Conservation (phyloP, 2,329 filamentous ascomycete genomes). For the Hypomyces rosellus region DNA sequence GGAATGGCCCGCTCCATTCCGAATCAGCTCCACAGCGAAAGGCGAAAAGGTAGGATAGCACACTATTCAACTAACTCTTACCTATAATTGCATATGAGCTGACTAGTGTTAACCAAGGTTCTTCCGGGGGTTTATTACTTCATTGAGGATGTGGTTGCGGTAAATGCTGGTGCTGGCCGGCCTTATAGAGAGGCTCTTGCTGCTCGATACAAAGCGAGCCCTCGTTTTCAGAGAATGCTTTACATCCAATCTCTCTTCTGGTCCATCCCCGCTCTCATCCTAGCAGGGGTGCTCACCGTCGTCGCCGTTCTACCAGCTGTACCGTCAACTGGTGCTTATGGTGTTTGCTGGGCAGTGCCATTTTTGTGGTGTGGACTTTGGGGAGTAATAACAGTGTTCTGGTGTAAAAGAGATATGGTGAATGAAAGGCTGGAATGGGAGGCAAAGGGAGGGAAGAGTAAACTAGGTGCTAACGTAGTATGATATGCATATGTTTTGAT, state of each 20-base stretch:
- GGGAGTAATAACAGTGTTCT: conserved; percentile 28
- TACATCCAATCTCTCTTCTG: conserved; percentile 35
- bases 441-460: conserved; percentile 1
- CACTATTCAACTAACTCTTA: background rate
- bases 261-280: conserved; percentile 31
- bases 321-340: conserved; percentile 31
- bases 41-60: conserved; percentile 33
- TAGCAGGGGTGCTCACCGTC: conserved; percentile 32
- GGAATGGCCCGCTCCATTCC: conserved; percentile 48
- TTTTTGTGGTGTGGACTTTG: conserved; percentile 32
- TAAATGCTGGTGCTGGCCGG: conserved; percentile 54
- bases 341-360: conserved; percentile 34
- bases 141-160: conserved; percentile 61
- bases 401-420: conserved; percentile 33
- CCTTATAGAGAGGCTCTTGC: conserved; percentile 36
- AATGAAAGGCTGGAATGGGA: conserved; percentile 33
- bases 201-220: conserved; percentile 35
- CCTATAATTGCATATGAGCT: background rate
- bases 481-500: background rate
- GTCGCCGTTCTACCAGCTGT: conserved; percentile 29
- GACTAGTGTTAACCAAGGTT: conserved; percentile 28
- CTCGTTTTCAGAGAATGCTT: conserved; percentile 36
- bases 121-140: conserved; percentile 58
- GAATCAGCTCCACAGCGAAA: conserved; percentile 57
- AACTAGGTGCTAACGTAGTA: background rate